Base-by-base conservation (phyloP, 345 rosid genomes). In the Sonneratia caseolaris region DNA sequence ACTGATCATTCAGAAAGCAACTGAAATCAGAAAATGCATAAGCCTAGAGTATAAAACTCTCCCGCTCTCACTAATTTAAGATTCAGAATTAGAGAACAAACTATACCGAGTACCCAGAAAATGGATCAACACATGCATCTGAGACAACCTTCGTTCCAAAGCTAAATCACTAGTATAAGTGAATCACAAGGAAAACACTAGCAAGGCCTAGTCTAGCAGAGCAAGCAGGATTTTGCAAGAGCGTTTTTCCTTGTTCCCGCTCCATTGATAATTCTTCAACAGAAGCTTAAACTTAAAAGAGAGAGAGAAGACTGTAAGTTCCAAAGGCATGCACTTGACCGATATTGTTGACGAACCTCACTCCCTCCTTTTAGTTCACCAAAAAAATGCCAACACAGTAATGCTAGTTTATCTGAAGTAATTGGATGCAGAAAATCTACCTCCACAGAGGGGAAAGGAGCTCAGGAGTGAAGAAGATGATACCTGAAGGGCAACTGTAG, bases 401-500 rank as follows among this genome's bases (percentile, higher is more conserved):
- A 13, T 48, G 18, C 22, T 19, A 5, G 22, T 53, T 15, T 3
- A 1, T 47, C 7, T 47, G 51, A 47, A 47, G 51, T 53, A 18
- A 15, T 18, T 19, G 57, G n/a, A 53, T 53, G 22, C 57, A 53
- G 21, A 27, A 47, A 10, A 47, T 47, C 51, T 13, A 48, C 12
- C 15, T 48, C 43, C 43, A 4, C 9, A 8, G 2, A 40, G 5
- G 2, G 43, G 43, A 40, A 40, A 40, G 43, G 43, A 9, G 36
- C 19, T 64, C 38, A 11, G 15, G 35, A 38, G 38, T 59, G 57
- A 37, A 8, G 68, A 14, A 70, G 42, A 0, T 1, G 40, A 40
- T 80, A 89, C 98, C 90, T 93, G 97, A 82, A 91, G 75, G 79
- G 97, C 92, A 42, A 87, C 86, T 83, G 83, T 87, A 53, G 81